Evolutionary conservation across 23 red algal species (phyloP), one percentile per base, ranked within the genome.

Genomic region (Gracilaria gracilis): DNA sequence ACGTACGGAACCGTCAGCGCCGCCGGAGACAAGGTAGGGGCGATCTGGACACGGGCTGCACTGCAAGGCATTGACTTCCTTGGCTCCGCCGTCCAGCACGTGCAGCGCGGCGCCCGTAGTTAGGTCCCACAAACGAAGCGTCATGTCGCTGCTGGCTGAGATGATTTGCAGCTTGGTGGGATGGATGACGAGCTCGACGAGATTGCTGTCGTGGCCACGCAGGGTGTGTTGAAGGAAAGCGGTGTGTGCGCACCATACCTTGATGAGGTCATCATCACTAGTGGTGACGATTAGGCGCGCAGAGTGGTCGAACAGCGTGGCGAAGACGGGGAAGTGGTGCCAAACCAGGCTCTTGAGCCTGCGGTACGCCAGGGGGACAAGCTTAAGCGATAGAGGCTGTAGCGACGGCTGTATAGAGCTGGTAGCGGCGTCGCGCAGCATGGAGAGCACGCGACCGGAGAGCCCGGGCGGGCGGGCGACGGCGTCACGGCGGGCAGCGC

Each of bases 191-290:
- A 96, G 66, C n/a, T 91, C 85, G 24, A 85, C 83, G 38, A 96
- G 76, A 32, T 96, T 86, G 65, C 69, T 69, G 40, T 92, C 87
- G 51, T 96, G 94, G 47, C 84, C 88, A 23, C 90, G 88, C 16
- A 96, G 54, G 33, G 86, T 91, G 37, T 67, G 84, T 36, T 69
- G 72, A 14, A 96, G 78, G 59, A 66, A 91, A 44, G 79, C 94
- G 16, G 86, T 92, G 57, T 84, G 69, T 32, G 88, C 75, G 78
- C 75, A 96, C 94, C 94, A 96, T 32, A 91, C 48, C 51, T 96
- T 96, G 71, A 96, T 79, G 48, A 84, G 77, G 27, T 88, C 37
- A 65, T 96, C 94, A 40, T 96, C 94, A 21, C 87, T 77, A 4
- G 88, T 88, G 34, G 94, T 92, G 47, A 92, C 51, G 50, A n/a